Evolutionary conservation across 176 grass and related monocot genomes (phyloP).

Genomic region (Oryza punctata): DNA sequence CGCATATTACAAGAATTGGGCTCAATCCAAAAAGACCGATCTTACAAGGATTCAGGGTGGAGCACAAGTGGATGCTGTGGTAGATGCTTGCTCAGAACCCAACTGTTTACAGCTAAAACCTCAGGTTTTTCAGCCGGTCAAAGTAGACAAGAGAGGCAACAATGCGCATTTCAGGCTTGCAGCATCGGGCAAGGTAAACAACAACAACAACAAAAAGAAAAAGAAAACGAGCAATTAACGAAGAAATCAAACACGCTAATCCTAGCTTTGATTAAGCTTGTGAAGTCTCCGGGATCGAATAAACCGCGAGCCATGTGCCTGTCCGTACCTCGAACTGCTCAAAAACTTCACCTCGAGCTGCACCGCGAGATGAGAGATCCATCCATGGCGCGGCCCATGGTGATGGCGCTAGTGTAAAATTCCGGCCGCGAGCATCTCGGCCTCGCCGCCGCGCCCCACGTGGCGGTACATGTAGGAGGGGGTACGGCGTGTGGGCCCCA

Average conservation of each 20-base stretch:
- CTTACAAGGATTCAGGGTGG: too few relatives aligned
- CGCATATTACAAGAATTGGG: too few relatives aligned
- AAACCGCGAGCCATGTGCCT: conserved; percentile 25
- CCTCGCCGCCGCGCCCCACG: conserved; percentile 14
- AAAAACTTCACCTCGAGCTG: background rate
- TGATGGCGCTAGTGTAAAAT: background rate
- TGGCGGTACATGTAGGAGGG: conserved; percentile 17
- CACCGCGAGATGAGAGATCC: background rate
- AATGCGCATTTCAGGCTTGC: background rate
- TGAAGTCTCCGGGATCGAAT: background rate
- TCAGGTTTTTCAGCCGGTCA: background rate
- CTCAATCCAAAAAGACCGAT: too few relatives aligned
- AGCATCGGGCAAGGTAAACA: background rate
- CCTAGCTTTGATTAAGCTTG: background rate
- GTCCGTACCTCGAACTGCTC: conserved; percentile 31
- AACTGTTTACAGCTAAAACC: background rate
- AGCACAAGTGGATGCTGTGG: too few relatives aligned
- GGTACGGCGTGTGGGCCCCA: background rate
- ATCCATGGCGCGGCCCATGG: background rate
- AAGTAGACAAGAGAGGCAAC: background rate
- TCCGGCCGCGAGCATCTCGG: background rate
- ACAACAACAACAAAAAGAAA: background rate
- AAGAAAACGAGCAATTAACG: background rate
- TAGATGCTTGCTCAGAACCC: too few relatives aligned
- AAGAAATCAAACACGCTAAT: too few relatives aligned